Evolutionary conservation across 805 yeast genomes (phyloP), one percentile per base, ranked within the genome.

Genomic region (Zygosaccharomyces pseudorouxii): DNA sequence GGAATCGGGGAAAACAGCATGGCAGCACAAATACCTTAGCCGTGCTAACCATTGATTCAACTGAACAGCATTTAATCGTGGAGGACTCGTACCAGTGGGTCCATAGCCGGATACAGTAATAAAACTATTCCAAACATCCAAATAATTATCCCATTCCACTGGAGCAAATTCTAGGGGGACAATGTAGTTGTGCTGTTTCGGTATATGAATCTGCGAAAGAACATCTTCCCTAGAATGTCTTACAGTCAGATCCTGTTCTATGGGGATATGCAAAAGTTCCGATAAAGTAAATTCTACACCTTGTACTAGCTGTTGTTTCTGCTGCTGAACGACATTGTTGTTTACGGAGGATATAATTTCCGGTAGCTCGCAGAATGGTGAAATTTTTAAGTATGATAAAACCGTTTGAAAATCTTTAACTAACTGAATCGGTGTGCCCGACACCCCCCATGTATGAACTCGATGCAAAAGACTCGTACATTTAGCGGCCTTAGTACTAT

Each of bases 381-480:
- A 70, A 12, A 80, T 63, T 53, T 82, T 73, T 51, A 89, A 64
- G 58, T 88, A 92, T 11, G 79, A 75, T 29, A 90, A 62, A 4
- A 89, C 73, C 0, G 95, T 84, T 38, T 77, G 80, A 42, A 90
- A 71, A 64, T 92, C 97, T 28, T 73, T 67, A 35, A 79, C 75
- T 52, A 77, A 78, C 54, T 82, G 81, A 12, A 89, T 84, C 0
- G 97, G 95, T 0, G 99, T 93, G 5, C 99, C 99, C 0, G 96
- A 87, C 0, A 90, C 97, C 12, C 96, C 97, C 98, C 98, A 93
- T 0, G 96, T 81, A 68, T 93, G 97, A 40, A 80, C 78, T 45
- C 96, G 73, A 4, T 96, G 92, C 22, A 93, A 78, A 31, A 86
- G 69, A 2, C 86, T 73, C 0, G 96, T 89, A 48, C 89, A 86